A percentile compares a stretch with the other conserved stretches of the same genome.
phyloP scores from a whole-genome alignment of 2,329 filamentous ascomycete genomes.

The Alternaria postmessia region DNA sequence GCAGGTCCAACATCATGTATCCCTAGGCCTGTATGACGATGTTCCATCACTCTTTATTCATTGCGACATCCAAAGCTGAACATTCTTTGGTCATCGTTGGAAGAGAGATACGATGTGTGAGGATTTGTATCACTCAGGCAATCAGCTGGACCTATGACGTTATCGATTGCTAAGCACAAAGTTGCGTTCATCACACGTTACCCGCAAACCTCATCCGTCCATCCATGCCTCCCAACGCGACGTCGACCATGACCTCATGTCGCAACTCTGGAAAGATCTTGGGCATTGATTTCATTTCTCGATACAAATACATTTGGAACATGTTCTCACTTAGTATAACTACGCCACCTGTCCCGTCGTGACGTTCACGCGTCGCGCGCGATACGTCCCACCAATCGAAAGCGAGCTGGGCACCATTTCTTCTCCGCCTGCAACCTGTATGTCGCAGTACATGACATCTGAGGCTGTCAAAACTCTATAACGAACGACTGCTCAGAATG shows the following conservation, averaged over 20 bases:
- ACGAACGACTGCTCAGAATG: too few relatives aligned
- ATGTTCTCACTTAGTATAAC: too few relatives aligned
- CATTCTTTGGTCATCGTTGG: background rate
- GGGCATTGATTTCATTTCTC: too few relatives aligned
- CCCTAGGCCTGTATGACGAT: background rate
- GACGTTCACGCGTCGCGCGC: background rate
- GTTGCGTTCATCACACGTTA: fast-evolving
- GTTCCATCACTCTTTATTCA: fast-evolving
- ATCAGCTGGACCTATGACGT: background rate
- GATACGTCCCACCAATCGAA: background rate
- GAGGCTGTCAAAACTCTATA: too few relatives aligned
- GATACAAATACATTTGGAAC: too few relatives aligned
- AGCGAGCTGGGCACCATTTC: background rate
- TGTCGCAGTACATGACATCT: background rate
- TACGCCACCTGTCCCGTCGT: background rate
- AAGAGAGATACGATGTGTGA: background rate
- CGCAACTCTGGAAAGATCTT: fast-evolving
- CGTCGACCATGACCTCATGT: background rate
- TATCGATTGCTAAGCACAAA: background rate
- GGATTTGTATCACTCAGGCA: background rate
- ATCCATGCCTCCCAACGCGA: too few relatives aligned
- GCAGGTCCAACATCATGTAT: background rate
- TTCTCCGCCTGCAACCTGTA: background rate
- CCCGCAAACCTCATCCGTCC: background rate
- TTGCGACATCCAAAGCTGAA: too few relatives aligned